Base-by-base conservation (phyloP, 148 eudicot genomes). In the Hydrangea macrophylla region DNA sequence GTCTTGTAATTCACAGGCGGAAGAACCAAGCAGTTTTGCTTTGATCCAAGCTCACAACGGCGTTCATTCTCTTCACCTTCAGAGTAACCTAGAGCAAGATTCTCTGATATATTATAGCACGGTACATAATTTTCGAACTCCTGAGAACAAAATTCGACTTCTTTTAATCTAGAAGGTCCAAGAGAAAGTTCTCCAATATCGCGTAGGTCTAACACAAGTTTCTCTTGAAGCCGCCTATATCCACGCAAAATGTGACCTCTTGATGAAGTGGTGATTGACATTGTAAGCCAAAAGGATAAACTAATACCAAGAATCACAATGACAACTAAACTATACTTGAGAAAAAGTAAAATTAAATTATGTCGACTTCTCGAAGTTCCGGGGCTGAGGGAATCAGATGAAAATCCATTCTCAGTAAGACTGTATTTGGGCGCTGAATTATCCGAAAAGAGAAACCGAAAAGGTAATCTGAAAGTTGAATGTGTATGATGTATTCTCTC, bases 241-340 rank as follows among this genome's bases (percentile, higher is more conserved):
- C 90, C 90, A 55, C 79, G 96, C 61, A 48, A 75, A 66, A 89
- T 82, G 10, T 91, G 88, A 53, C 82, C 92, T 81, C 97, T 89
- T 33, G 97, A 84, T 17, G 85, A 75, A 39, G 82, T 67, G 5
- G 94, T 80, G 54, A 95, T 84, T 8, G 97, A 81, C 39, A 95
- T 42, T 26, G 99, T 87, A 97, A 96, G 91, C 97, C 93, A 95
- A 70, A 87, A 84, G 23, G 99, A 95, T 59, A 89, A 86, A 35
- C 77, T 74, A 60, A 91, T 70, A 51, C 94, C 94, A 69, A 89
- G 80, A 76, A 91, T 76, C 60, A 86, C 80, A 56, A 86, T 86
- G 6, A 78, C 71, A 40, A 87, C 83, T 72, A 91, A 76, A 76
- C 89, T 84, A 40, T 81, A 62, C 70, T 73, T 86, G 73, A 91